Conservation (phyloP, 2,329 filamentous ascomycete genomes). For the Colletotrichum sp. region DNA sequence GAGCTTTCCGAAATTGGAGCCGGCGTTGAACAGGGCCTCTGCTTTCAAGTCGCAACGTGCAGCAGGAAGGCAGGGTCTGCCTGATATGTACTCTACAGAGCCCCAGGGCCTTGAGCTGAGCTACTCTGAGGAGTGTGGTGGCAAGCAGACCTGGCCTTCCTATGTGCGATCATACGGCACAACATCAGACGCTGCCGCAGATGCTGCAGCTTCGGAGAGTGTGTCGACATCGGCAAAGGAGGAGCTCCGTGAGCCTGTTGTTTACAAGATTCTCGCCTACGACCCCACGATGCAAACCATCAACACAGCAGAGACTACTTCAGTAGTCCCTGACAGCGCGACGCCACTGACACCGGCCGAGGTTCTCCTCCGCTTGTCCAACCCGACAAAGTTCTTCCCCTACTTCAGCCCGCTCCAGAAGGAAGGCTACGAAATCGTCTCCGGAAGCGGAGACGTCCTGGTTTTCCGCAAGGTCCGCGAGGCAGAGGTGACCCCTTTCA, state of each 20-base stretch:
- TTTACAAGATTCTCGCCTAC: constrained; percentile 73
- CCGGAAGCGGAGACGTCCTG: constrained; percentile 66
- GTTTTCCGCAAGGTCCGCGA: constrained; percentile 67
- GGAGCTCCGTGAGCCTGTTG: constrained; percentile 23
- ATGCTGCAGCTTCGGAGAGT: not conserved
- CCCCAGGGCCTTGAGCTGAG: constrained; percentile 55
- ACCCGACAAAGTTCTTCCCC: constrained; percentile 69
- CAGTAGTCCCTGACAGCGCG: constrained; percentile 53
- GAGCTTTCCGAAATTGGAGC: constrained; percentile 40
- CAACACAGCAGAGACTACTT: constrained; percentile 64
- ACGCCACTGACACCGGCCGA: constrained; percentile 62
- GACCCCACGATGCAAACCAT: constrained; percentile 64
- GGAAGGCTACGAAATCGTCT: constrained; percentile 71
- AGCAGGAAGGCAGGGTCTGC: constrained; percentile 23
- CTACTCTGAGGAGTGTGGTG: constrained; percentile 48
- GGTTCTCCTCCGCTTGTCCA: constrained; percentile 63
- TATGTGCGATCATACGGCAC: constrained; percentile 39
- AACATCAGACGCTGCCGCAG: not conserved
- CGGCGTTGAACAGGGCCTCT: constrained; percentile 31
- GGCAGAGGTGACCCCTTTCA: constrained; percentile 20
- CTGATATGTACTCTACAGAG: constrained; percentile 47
- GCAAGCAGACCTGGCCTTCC: constrained; percentile 35
- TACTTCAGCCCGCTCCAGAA: constrained; percentile 63
- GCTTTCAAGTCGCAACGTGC: not conserved
- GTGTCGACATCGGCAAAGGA: not conserved